phyloP scores from a whole-genome alignment of 441 rosid species.

The Adansonia rubrostipa region DNA sequence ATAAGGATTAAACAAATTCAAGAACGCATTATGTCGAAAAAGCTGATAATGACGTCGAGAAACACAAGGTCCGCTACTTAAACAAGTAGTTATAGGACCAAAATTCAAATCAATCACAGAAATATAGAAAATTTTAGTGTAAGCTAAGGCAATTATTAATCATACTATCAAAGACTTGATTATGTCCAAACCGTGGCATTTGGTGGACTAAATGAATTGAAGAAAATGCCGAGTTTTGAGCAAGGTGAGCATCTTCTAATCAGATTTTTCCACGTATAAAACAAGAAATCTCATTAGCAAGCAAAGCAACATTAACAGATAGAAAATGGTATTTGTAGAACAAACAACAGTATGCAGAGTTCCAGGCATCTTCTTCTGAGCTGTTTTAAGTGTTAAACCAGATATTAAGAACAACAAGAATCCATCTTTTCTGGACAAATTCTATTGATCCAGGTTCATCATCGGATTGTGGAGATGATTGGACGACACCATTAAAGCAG shows the following conservation, averaged over 20 bases:
- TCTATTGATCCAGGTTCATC: background rate
- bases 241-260: background rate
- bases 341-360: too few species aligned
- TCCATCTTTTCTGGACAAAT: background rate
- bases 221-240: background rate
- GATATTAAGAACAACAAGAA: background rate
- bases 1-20: background rate
- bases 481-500: background rate
- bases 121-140: background rate
- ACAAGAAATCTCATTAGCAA: background rate
- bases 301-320: slow-evolving; percentile 1
- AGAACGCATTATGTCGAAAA: background rate
- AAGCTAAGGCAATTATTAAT: background rate
- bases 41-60: background rate
- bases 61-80: background rate
- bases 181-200: too few species aligned
- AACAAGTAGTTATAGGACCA: background rate
- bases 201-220: background rate
- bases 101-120: slow-evolving; percentile 2
- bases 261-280: too few species aligned
- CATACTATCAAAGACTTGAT: background rate
- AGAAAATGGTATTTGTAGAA: background rate
- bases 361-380: too few species aligned
- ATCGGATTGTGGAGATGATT: too few species aligned
- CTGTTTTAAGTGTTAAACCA: background rate